These are phyloP conservation scores for Onygenales sp. DNA, from an alignment of 2,329 filamentous ascomycete species.

Conservation along the genomic window DNA sequence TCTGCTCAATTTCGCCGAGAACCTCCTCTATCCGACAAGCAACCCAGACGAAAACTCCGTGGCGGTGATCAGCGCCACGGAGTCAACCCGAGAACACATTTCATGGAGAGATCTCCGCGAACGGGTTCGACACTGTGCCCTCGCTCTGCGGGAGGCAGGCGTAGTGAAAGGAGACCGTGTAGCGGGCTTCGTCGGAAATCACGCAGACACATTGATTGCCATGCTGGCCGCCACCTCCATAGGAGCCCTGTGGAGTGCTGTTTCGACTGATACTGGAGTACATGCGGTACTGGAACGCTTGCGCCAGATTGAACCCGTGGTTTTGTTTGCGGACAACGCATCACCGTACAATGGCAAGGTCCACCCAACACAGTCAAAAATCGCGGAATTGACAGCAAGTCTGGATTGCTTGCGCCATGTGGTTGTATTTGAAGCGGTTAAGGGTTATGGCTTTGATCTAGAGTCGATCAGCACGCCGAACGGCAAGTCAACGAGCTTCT, in stretches of 20 bases:
- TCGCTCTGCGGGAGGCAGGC: constrained; percentile 57
- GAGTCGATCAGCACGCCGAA: constrained; percentile 22
- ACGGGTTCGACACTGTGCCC: constrained; percentile 63
- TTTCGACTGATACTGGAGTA: constrained; percentile 86
- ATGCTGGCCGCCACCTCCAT: constrained; percentile 76
- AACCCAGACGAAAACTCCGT: constrained; percentile 48
- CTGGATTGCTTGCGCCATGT: constrained; percentile 60
- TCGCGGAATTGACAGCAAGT: constrained; percentile 61
- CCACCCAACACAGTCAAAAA: constrained; percentile 71
- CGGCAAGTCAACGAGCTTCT: constrained; percentile 33
- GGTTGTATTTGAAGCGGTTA: constrained; percentile 63
- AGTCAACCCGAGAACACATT: constrained; percentile 55
- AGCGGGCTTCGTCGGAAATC: constrained; percentile 76
- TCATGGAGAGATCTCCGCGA: constrained; percentile 77
- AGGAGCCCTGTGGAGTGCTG: constrained; percentile 85
- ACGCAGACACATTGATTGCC: constrained; percentile 74
- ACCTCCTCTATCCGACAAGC: constrained; percentile 68
- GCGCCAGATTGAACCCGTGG: constrained; percentile 69
- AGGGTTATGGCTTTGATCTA: constrained; percentile 27
- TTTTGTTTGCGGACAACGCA: constrained; percentile 82
- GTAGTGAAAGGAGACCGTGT: constrained; percentile 54
- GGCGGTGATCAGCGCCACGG: constrained; percentile 74
- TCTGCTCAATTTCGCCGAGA: constrained; percentile 87
- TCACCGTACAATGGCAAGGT: constrained; percentile 85
- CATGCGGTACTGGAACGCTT: constrained; percentile 83